Evolutionary conservation across 2,329 filamentous ascomycete genomes (phyloP), one percentile per base, ranked within the genome.

Genomic region (Alternaria consortialis): DNA sequence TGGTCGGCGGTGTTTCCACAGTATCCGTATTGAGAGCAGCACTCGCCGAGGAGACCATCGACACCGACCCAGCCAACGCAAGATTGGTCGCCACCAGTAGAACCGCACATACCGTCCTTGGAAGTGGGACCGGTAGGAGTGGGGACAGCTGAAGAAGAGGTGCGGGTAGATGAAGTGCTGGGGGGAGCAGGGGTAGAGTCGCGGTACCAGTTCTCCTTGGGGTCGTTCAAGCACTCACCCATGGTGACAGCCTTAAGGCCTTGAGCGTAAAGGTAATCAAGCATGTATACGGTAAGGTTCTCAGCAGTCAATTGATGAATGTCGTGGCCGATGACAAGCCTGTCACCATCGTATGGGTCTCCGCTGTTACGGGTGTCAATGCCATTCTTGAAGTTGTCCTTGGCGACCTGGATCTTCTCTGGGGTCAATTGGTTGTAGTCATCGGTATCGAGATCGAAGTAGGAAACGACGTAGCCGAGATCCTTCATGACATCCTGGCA

Each of bases 381-480:
- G 44, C 79, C 80, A 9, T 76, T 68, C 63, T 77, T 73, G 75
- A 88, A 77, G 44, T 68, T 70, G 60, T 73, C 58, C 67, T 78
- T 76, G 11, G 77, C 72, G 23, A 70, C 69, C 53, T 74, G 65
- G n/a, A 77, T 77, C 56, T 68, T 62, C 27, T 70, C 65, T 3
- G 63, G 64, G 4, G 69, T 72, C 40, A 74, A 60, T 25, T 78
- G 69, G 56, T 74, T 70, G 61, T 77, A 77, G 58, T 76, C 87
- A 53, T 86, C 84, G 2, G 86, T 83, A 68, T 89, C 87, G 36
- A 89, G 76, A 65, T 89, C 85, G 69, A 88, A 82, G 65, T 85
- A 88, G 63, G 87, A 84, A 66, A 88, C 80, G 65, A 86, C 85
- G 78, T 88, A 88, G 55, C 84, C 84, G 50, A 88, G 73, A 39